Conservation (phyloP, 306 rosid species). For the Vigna unguiculata region DNA sequence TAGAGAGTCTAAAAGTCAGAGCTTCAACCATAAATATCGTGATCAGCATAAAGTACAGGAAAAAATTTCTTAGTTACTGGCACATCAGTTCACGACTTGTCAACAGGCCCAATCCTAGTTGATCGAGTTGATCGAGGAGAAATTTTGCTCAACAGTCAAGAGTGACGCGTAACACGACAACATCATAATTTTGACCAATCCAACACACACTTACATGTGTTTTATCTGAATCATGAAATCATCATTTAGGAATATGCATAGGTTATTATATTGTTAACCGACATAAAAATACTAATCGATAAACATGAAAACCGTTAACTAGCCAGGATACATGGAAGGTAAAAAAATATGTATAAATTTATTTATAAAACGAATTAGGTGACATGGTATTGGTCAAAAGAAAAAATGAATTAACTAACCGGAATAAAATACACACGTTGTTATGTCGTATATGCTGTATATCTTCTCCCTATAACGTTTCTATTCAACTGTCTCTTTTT, state of each 20-base stretch:
- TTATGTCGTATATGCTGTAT: neutral
- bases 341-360: neutral
- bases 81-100: neutral
- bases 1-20: neutral
- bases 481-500: neutral
- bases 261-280: neutral
- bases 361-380: neutral
- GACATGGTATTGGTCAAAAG: conserved; percentile 8
- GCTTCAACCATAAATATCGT: neutral
- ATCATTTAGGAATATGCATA: neutral
- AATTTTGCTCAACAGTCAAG: neutral
- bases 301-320: neutral
- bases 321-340: neutral
- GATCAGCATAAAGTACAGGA: neutral
- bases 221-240: neutral
- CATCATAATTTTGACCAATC: neutral
- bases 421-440: conserved; percentile 4
- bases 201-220: neutral
- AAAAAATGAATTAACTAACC: conserved; percentile 12
- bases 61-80: neutral
- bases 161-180: neutral
- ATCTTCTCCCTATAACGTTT: neutral
- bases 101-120: neutral
- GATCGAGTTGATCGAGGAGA: neutral
- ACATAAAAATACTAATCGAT: too few relatives aligned